A percentile compares a stretch with the other conserved stretches of the same genome.
Conservation (phyloP, 2,329 filamentous ascomycete genomes). For the Hirsutella minnesotensis region DNA sequence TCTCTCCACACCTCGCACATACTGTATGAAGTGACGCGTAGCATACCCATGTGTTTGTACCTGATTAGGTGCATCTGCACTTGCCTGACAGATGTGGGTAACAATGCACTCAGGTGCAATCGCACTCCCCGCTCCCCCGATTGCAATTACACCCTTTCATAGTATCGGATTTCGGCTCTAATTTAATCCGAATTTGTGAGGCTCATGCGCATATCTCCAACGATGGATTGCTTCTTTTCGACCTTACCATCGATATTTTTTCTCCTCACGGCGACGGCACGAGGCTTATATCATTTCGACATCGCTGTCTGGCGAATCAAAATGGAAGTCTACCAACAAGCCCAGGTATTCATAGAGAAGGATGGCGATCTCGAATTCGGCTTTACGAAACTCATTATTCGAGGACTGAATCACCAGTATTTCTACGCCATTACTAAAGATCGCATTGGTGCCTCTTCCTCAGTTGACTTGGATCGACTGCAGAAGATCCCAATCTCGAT, state of each 20-base stretch:
- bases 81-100: neutral
- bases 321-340: constrained; percentile 2
- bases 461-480: neutral
- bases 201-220: too few species aligned
- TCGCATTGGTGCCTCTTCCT: neutral
- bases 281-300: neutral
- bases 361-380: constrained; percentile 2
- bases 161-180: neutral
- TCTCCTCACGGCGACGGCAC: neutral
- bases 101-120: neutral
- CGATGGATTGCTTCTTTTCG: neutral
- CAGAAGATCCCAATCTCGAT: neutral
- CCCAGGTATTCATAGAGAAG: constrained; percentile 1
- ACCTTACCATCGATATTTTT: neutral
- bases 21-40: too few species aligned
- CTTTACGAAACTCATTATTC: constrained; percentile 1
- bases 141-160: neutral
- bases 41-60: too few species aligned
- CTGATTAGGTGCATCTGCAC: neutral
- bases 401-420: constrained; percentile 1
- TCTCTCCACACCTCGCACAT: too few species aligned
- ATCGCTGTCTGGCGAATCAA: neutral
- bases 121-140: neutral
- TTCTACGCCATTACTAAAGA: constrained; percentile 1
- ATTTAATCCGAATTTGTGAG: neutral